phyloP scores from a whole-genome alignment of 495 filamentous ascomycete species.

The Jackrogersella minutella region DNA sequence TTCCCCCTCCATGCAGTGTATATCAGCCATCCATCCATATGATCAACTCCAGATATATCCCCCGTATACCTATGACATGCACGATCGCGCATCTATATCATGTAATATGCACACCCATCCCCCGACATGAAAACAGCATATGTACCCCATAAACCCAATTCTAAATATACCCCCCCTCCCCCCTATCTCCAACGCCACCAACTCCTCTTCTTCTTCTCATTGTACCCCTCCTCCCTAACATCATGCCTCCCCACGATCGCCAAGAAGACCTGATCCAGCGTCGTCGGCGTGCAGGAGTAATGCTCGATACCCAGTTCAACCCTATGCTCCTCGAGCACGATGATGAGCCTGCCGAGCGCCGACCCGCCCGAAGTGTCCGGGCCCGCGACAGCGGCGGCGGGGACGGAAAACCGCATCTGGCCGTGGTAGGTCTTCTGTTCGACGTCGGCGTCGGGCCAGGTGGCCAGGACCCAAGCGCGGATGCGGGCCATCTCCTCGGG shows the following conservation, averaged over 20 bases:
- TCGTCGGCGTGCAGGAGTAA: conserved; percentile 82
- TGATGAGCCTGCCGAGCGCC: conserved; percentile 75
- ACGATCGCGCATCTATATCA: neutral
- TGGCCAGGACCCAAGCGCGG: conserved; percentile 64
- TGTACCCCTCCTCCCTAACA: conserved; percentile 78
- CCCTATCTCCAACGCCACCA: conserved; percentile 35
- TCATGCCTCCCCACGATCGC: conserved; percentile 79
- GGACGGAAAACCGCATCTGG: conserved; percentile 80
- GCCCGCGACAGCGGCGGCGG: conserved; percentile 48
- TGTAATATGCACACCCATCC: neutral
- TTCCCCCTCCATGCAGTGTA: neutral
- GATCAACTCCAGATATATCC: neutral
- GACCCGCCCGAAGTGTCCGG: conserved; percentile 35
- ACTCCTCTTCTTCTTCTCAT: conserved; percentile 48
- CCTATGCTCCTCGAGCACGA: conserved; percentile 72
- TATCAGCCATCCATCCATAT: neutral
- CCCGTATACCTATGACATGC: neutral
- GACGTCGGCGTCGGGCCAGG: conserved; percentile 65
- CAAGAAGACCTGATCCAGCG: conserved; percentile 88
- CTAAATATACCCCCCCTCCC: neutral
- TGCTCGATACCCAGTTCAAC: conserved; percentile 74
- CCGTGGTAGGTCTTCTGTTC: conserved; percentile 83
- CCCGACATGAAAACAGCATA: neutral
- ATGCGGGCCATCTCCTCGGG: conserved; percentile 70
- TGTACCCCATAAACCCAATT: neutral